A percentile compares a stretch with the other conserved stretches of the same genome.
phyloP scores from a whole-genome alignment of 2,329 filamentous ascomycete species.

The Diaporthe caulivora region DNA sequence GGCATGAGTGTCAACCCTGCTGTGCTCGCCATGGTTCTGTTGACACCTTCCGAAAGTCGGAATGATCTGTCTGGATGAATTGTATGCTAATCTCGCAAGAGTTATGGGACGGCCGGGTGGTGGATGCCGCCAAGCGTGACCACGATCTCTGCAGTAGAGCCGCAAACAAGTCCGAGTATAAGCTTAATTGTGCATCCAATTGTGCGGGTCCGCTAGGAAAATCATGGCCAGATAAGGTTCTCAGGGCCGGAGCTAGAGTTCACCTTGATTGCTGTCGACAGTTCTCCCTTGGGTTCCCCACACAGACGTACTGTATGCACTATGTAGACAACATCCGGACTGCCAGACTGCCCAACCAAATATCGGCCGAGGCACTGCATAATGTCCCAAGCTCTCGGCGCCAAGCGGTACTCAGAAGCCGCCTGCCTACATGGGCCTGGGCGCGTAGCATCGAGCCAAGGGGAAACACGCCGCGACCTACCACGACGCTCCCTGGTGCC shows the following conservation, averaged over 20 bases:
- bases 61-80: conserved; percentile 7
- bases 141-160: neutral
- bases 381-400: conserved; percentile 30
- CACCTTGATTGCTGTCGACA: neutral
- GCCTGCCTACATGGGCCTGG: conserved; percentile 19
- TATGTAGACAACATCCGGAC: too few species aligned
- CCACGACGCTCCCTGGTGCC: neutral
- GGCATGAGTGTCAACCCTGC: neutral
- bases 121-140: conserved; percentile 1
- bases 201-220: neutral
- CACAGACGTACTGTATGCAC: neutral
- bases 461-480: neutral
- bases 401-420: conserved; percentile 4
- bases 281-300: neutral
- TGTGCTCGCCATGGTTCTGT: neutral
- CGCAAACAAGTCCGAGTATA: conserved; percentile 22
- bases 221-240: neutral
- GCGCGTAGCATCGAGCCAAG: conserved; percentile 9
- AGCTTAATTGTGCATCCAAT: conserved; percentile 15
- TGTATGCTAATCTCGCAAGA: neutral
- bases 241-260: neutral
- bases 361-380: conserved; percentile 11
- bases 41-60: conserved; percentile 18
- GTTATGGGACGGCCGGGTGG: neutral
- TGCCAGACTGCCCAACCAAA: neutral